A percentile compares a stretch with the other conserved stretches of the same genome.
These are phyloP conservation scores for Fusarium staphyleae DNA, from an alignment of 2,329 filamentous ascomycete genomes.

Conservation along the genomic window DNA sequence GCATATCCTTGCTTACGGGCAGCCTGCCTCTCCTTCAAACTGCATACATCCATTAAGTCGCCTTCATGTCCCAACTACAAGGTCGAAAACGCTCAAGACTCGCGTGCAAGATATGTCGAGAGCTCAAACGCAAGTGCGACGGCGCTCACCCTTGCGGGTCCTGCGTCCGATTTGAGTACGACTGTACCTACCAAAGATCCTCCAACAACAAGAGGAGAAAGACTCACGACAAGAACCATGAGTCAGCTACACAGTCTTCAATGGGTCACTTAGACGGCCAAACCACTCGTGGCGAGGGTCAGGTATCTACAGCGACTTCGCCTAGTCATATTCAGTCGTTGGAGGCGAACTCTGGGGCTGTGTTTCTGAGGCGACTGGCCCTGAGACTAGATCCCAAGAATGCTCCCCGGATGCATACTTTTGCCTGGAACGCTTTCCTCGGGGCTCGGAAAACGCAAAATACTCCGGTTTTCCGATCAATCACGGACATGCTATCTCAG, in stretches of 20 bases:
- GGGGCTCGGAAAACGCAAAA: conserved; percentile 38
- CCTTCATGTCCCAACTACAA: conserved; percentile 27
- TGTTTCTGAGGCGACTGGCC: conserved; percentile 61
- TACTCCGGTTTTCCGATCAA: conserved; percentile 41
- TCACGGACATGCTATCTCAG: conserved; percentile 56
- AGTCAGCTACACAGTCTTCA: conserved; percentile 1
- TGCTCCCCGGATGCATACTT: conserved; percentile 60
- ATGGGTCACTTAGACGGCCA: not conserved
- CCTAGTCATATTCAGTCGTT: conserved; percentile 50
- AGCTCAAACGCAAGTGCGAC: conserved; percentile 64
- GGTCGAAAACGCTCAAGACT: conserved; percentile 50
- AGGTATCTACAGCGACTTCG: conserved; percentile 22
- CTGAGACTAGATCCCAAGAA: conserved; percentile 60
- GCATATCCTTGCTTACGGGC: not conserved
- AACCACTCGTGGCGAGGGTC: conserved; percentile 3
- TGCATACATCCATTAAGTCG: not conserved
- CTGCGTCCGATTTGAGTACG: conserved; percentile 61
- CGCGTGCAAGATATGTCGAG: conserved; percentile 59
- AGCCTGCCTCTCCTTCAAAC: not conserved
- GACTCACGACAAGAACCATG: not conserved
- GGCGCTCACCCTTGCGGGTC: conserved; percentile 60
- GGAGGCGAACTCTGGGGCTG: conserved; percentile 64
- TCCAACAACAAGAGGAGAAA: conserved; percentile 22
- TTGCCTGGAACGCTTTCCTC: conserved; percentile 60
- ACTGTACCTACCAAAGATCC: conserved; percentile 55